A percentile compares a stretch with the other conserved stretches of the same genome.
Conservation (phyloP, 2,329 filamentous ascomycete species). For the Xylariales sp. region DNA sequence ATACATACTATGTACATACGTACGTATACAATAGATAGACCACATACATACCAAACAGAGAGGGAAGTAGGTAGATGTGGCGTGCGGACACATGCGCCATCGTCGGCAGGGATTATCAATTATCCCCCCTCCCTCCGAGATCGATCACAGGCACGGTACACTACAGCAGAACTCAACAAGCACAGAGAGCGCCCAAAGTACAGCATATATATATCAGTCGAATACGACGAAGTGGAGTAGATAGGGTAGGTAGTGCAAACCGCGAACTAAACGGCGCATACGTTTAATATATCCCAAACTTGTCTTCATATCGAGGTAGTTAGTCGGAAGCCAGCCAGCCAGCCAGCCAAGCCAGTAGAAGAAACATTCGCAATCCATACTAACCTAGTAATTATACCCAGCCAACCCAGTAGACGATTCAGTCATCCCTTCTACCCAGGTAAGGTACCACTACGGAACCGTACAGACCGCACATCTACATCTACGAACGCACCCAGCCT, state of each 20-base stretch:
- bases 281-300: conserved; percentile 3
- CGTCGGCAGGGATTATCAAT: conserved; percentile 1
- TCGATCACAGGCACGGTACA: no score
- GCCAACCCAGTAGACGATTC: no score
- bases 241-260: neutral
- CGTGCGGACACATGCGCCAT: conserved; percentile 13
- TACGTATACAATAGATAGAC: neutral
- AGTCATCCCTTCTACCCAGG: no score
- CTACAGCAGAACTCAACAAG: no score
- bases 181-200: no score
- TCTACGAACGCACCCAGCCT: no score
- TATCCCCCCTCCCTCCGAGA: neutral
- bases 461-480: no score
- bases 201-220: no score
- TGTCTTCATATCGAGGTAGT: neutral
- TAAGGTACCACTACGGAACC: no score
- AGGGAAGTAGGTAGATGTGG: neutral
- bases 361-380: neutral
- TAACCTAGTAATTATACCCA: no score
- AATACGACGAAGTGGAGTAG: no score
- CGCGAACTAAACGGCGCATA: neutral
- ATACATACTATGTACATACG: no score
- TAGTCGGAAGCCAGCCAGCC: neutral
- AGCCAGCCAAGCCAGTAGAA: neutral
- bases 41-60: neutral